phyloP scores from a whole-genome alignment of 1,284 basidiomycete genomes.

The Pseudozyma flocculosa region DNA sequence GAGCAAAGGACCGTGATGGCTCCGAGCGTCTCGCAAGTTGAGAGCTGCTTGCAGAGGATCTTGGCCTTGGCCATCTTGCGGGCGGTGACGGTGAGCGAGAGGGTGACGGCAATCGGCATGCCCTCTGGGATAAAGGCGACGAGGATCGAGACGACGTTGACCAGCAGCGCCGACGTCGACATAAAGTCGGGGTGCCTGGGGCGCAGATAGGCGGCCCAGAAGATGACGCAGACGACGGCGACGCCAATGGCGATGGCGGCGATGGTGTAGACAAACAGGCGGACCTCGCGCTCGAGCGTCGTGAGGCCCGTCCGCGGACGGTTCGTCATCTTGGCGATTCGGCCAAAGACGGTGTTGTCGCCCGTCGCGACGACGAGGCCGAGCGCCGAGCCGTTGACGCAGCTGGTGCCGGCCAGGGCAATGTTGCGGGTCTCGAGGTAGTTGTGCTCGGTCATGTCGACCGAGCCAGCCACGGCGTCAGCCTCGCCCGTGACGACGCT shows the following conservation, averaged over 20 bases:
- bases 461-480: constrained; percentile 64
- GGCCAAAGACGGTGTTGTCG: constrained; percentile 65
- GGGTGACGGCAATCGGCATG: constrained; percentile 70
- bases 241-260: constrained; percentile 63
- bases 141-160: constrained; percentile 66
- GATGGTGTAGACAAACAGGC: constrained; percentile 61
- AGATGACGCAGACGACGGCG: constrained; percentile 62
- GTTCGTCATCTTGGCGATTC: constrained; percentile 40
- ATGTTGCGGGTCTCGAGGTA: constrained; percentile 64
- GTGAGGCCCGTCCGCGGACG: constrained; percentile 61
- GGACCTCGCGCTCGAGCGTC: constrained; percentile 62
- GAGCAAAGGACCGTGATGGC: constrained; percentile 69
- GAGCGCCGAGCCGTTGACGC: constrained; percentile 65
- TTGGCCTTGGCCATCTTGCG: constrained; percentile 72
- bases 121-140: constrained; percentile 71
- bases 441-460: constrained; percentile 65
- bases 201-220: constrained; percentile 64
- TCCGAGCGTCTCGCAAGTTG: constrained; percentile 70
- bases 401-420: constrained; percentile 68
- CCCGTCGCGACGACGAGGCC: constrained; percentile 66
- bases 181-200: constrained; percentile 64
- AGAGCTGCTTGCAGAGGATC: constrained; percentile 67
- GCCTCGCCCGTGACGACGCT: constrained; percentile 68
- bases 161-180: constrained; percentile 65
- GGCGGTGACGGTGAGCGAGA: constrained; percentile 70